Conservation (phyloP, 441 rosid genomes). For the Adansonia rubrostipa region DNA sequence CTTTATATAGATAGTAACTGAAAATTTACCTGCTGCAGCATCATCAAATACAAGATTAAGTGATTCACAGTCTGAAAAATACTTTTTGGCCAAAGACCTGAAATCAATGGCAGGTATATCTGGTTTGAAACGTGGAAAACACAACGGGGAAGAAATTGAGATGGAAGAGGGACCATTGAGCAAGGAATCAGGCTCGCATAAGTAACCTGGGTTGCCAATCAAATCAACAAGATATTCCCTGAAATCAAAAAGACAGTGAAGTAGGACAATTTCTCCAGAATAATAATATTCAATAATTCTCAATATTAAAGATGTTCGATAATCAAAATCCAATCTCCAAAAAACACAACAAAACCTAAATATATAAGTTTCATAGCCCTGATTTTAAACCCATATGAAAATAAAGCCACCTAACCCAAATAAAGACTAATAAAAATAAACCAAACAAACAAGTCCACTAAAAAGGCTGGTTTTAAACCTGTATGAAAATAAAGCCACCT, state of each 20-base stretch:
- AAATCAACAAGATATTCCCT: conserved; percentile 97
- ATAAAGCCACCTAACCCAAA: neutral
- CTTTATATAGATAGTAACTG: conserved; percentile 7
- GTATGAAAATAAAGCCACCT: neutral
- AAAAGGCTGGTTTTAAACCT: too few species aligned
- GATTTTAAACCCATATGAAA: neutral
- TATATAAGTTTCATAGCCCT: neutral
- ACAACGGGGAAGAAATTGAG: conserved; percentile 89
- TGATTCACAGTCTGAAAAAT: conserved; percentile 75
- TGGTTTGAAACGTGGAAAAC: conserved; percentile 78
- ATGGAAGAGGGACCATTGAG: conserved; percentile 96
- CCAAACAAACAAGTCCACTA: too few species aligned
- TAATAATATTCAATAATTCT: neutral
- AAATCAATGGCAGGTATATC: conserved; percentile 70
- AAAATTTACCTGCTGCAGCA: conserved; percentile 64
- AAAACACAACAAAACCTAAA: neutral
- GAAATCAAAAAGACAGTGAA: conserved; percentile 38
- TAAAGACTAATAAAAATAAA: too few species aligned
- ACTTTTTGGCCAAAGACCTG: conserved; percentile 86
- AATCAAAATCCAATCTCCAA: conserved; percentile 9
- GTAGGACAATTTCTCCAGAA: conserved; percentile 10
- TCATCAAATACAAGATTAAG: conserved; percentile 84
- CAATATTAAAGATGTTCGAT: neutral
- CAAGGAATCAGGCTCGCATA: conserved; percentile 91
- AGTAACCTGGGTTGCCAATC: conserved; percentile 84